Base-by-base conservation (phyloP, 2,329 filamentous ascomycete species). In the Curvularia spicifera region DNA sequence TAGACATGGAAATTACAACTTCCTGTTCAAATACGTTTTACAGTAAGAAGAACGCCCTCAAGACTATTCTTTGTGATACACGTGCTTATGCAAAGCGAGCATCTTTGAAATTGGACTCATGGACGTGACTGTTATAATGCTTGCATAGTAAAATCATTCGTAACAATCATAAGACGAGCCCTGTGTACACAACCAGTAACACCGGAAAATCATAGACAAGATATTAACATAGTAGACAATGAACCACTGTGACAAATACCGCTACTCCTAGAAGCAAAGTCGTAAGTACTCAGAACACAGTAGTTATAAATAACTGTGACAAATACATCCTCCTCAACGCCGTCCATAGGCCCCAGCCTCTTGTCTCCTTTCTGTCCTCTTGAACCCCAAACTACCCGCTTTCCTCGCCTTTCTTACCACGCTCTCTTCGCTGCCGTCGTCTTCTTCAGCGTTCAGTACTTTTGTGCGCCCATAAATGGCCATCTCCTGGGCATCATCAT, bases 311-410 rank as follows among this genome's bases (percentile, higher is more conserved):
- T 4, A 24, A 24, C 22, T 24, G 22, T 24, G 22, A 24, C 13
- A 5, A 13, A 13, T n/a, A 24, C 37, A 1, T 15, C 35, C 2
- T 20, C 3, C 39, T 48, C 43, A 59, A 3, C 56, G 26, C 35
- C 56, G 22, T 2, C 78, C 78, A 67, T 79, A 81, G 5, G 80
- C 75, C 26, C 76, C 72, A 57, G 79, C 70, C 51, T 81, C 79
- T 9, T 66, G 68, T 35, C 59, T 64, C 47, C 58, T 44, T 42
- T 59, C 56, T 13, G 56, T 59, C 35, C 56, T 56, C 35, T 43
- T 55, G 18, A 71, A 66, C 1, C 68, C 70, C 46, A 72, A 51
- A 56, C 70, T 74, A 13, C 72, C 71, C 22, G 71, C 71, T 56
- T 72, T 74, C 51, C 68, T 67, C 18, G 48, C 60, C 29, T 45